These are phyloP conservation scores for Camellia oleifera DNA, from an alignment of 179 eudicot genomes.

Conservation along the genomic window DNA sequence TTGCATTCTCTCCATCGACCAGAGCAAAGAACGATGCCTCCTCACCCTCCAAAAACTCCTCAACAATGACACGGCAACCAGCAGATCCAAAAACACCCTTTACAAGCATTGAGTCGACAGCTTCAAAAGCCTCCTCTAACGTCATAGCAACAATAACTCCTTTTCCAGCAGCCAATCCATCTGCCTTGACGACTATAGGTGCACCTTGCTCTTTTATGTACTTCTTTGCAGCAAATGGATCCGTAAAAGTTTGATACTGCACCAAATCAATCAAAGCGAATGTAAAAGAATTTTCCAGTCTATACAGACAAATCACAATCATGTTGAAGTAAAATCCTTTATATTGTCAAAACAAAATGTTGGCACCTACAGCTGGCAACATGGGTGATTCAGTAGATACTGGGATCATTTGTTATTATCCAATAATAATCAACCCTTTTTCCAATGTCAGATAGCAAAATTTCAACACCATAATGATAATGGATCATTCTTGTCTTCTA, in stretches of 20 bases:
- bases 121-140: conserved; percentile 72
- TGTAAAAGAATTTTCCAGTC: conserved; percentile 3
- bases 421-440: background rate
- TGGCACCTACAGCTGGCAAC: background rate
- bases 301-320: background rate
- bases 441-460: background rate
- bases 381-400: background rate
- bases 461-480: background rate
- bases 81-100: conserved; percentile 69
- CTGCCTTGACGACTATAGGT: conserved; percentile 89
- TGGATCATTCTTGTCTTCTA: background rate
- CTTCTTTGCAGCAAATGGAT: conserved; percentile 71
- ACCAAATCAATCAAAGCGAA: conserved; percentile 18
- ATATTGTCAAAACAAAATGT: background rate
- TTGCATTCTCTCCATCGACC: conserved; percentile 89
- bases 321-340: background rate
- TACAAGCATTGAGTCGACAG: conserved; percentile 91
- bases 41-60: conserved; percentile 90
- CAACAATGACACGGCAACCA: conserved; percentile 71
- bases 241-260: conserved; percentile 88
- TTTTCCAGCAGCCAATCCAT: conserved; percentile 96
- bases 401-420: background rate
- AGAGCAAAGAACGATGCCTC: conserved; percentile 94
- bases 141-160: conserved; percentile 92
- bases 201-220: conserved; percentile 82